Evolutionary conservation across 768 basidiomycete species (phyloP), one percentile per base, ranked within the genome.

Genomic region (Suillus spraguei): DNA sequence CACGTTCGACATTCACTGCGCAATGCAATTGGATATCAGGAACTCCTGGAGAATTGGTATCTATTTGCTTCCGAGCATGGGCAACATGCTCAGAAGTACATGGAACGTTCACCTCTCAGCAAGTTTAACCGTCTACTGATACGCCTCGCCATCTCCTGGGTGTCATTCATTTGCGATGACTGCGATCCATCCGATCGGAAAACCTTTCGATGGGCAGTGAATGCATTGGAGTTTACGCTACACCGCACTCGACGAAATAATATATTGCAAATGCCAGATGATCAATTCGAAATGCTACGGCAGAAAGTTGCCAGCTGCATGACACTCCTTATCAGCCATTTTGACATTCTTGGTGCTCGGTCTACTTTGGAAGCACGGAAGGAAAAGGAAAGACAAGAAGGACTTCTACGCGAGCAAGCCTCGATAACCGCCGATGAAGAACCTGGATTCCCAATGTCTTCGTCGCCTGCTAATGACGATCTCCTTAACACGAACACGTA

Each of bases 171-270:
- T 66, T 97, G 95, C 78, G 95, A 98, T 71, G 94, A 96, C 69
- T 99, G 97, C 78, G 93, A 97, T 69, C 95, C 96, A 9, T 91
- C 93, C 39, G 96, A 99, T 74, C 86, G 94, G 63, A 92, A 90
- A 74, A 99, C 95, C 0, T 99, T 99, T 83, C 91, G 92, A 72
- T 99, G 96, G 96, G 96, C 97, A 9, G 95, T 99, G 60, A 92
- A 90, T 63, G 96, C 97, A 2, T 85, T 99, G 36, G 95, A 97
- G 72, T 98, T 95, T 72, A 89, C 95, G 1, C 86, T 94, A 63
- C 85, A 89, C 64, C 89, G 96, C 61, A 98, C 95, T 16, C 85
- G 89, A 66, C 88, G 93, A 61, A 92, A 91, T 74, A 88, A 89
- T 71, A 98, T 99, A 68, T 83, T 97, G 13, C 89, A 96, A 32